phyloP scores from a whole-genome alignment of 2,329 filamentous ascomycete species.

The Ascochyta clinopodiicola region DNA sequence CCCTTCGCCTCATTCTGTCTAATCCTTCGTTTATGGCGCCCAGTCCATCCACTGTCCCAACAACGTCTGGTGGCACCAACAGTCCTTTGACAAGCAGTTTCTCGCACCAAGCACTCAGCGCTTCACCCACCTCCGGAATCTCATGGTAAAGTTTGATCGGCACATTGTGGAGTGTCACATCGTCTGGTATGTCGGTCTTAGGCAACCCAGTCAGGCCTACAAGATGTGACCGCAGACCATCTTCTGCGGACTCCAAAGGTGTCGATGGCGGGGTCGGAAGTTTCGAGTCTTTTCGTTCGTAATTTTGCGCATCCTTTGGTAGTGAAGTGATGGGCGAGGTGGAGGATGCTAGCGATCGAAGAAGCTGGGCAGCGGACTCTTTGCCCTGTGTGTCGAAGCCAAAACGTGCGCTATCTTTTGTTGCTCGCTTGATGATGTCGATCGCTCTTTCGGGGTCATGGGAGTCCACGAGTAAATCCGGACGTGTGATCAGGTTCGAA shows the following conservation, averaged over 20 bases:
- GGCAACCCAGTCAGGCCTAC: constrained; percentile 73
- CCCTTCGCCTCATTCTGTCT: constrained; percentile 69
- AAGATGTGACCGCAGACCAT: constrained; percentile 58
- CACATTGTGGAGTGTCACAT: constrained; percentile 67
- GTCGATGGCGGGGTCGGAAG: constrained; percentile 39
- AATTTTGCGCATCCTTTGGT: constrained; percentile 21
- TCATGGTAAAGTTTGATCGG: constrained; percentile 81
- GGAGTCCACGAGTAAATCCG: constrained; percentile 73
- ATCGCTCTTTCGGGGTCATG: constrained; percentile 70
- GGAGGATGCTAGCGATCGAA: constrained; percentile 57
- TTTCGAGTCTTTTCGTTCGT: constrained; percentile 15
- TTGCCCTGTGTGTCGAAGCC: constrained; percentile 72
- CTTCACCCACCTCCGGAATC: constrained; percentile 67
- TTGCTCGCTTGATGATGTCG: constrained; percentile 66
- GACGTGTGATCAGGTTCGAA: constrained; percentile 51
- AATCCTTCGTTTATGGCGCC: constrained; percentile 71
- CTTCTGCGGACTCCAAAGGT: constrained; percentile 27
- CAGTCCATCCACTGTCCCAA: constrained; percentile 68
- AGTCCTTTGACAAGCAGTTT: constrained; percentile 62
- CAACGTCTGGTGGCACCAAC: constrained; percentile 68
- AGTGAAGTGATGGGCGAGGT: constrained; percentile 11
- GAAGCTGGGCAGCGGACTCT: constrained; percentile 66
- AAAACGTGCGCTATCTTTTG: constrained; percentile 66
- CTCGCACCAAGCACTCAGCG: constrained; percentile 71
- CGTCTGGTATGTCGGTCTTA: constrained; percentile 56